phyloP scores from a whole-genome alignment of 164 flowering plant genomes.

The Kingdonia uniflora region DNA sequence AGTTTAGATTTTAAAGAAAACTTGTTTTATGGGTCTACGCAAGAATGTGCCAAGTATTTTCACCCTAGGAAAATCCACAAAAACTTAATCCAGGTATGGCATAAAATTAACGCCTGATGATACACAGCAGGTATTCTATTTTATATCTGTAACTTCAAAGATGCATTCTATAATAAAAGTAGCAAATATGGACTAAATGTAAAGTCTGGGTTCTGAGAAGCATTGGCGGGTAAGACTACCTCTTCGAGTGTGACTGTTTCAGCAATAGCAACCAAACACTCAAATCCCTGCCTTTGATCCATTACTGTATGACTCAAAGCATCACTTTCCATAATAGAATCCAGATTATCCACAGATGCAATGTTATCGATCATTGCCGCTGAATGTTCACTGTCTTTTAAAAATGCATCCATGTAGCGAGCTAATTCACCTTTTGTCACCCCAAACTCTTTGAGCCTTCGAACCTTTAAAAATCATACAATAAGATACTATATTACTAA shows the following conservation, averaged over 20 bases:
- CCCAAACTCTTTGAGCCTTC: slow-evolving; percentile 97
- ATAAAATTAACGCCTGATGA: too few species aligned
- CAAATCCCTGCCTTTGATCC: slow-evolving; percentile 98
- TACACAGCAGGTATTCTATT: too few species aligned
- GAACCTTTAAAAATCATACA: slow-evolving; percentile 39
- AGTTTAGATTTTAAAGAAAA: too few species aligned
- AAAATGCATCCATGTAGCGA: slow-evolving; percentile 88
- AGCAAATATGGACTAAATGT: too few species aligned
- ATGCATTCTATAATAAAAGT: too few species aligned
- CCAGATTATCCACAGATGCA: slow-evolving; percentile 93
- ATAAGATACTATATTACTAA: too few species aligned
- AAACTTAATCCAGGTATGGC: too few species aligned
- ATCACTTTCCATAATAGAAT: slow-evolving; percentile 97
- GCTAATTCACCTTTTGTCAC: slow-evolving; percentile 95
- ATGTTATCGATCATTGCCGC: slow-evolving; percentile 98
- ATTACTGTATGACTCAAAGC: slow-evolving; percentile 95
- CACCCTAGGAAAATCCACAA: too few species aligned
- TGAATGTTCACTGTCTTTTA: slow-evolving; percentile 97
- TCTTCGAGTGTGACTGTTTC: slow-evolving; percentile 94
- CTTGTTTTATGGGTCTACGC: too few species aligned
- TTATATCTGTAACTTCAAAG: too few species aligned
- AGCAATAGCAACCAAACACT: slow-evolving; percentile 77
- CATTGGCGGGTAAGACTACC: slow-evolving; percentile 27
- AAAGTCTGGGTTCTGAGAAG: too few species aligned
- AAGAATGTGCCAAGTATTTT: too few species aligned